Evolutionary conservation across 83 land plant species (phyloP), one percentile per base, ranked within the genome.

Genomic region (Thuja plicata): DNA sequence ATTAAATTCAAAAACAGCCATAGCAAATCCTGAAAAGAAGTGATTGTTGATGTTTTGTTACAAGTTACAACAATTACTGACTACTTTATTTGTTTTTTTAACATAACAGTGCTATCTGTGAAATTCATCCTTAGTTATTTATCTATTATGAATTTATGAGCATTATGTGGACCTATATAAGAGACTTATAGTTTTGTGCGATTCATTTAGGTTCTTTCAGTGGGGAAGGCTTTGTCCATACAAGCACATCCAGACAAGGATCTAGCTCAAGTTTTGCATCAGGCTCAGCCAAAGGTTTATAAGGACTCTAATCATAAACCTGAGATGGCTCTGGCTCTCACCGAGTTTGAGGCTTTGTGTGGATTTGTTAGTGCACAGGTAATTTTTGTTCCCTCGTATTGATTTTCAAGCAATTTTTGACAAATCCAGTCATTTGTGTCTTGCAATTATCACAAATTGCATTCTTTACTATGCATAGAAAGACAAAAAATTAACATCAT

Each of bases 171-270:
- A 82, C 34, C 13, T 21, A 30, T 41, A 34, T 3, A 41, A 41
- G 15, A 55, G 34, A 27, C 40, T 50, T 34, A 21, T 83, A 88
- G 34, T 48, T 48, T 30, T 45, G 43, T 43, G 45, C 50, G 19
- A 66, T 43, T 88, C 24, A 71, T 88, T 35, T 66, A 95, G 99
- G 97, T 98, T 43, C 95, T 98, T 70, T 98, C 99, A 10, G 97
- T 98, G 87, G 94, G 92, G 32, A 98, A 98, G 88, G 96, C 99
- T 77, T 89, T 98, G 90, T 98, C 99, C 37, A 98, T 98, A 50
- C 99, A 98, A 88, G 97, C 99, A 55, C 99, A 96, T 89, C 99
- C 97, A 27, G 99, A 98, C 91, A 98, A 98, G 92, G 91, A 94
- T 48, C 93, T 97, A 87, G 99, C 99, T 12, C 84, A 43, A 86